Conservation (phyloP, 116 monocot species). For the Phalaenopsis hybrid region DNA sequence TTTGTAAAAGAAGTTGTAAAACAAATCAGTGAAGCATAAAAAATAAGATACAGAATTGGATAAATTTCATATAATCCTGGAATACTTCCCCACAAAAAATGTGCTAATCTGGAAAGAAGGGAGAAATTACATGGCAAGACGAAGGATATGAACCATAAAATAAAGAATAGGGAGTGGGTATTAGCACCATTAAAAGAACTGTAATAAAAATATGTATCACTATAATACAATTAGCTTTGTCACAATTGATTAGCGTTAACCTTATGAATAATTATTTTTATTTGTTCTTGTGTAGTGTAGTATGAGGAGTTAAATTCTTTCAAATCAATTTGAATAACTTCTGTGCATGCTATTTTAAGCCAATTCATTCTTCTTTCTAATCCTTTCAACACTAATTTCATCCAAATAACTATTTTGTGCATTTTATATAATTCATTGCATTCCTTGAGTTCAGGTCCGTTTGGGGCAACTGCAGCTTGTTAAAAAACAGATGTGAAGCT, state of each 20-base stretch:
- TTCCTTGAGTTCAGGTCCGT: too few relatives aligned
- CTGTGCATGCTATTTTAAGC: too few relatives aligned
- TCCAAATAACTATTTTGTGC: too few relatives aligned
- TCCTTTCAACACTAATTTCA: too few relatives aligned
- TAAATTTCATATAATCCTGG: not conserved
- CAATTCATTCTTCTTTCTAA: too few relatives aligned
- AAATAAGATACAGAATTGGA: not conserved
- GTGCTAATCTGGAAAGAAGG: not conserved
- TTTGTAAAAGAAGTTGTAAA: not conserved
- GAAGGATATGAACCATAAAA: not conserved
- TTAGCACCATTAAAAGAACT: not conserved
- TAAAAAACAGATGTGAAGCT: too few relatives aligned
- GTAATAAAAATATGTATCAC: not conserved
- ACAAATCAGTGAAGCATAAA: not conserved
- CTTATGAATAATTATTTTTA: not conserved
- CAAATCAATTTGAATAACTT: too few relatives aligned
- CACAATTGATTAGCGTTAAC: not conserved
- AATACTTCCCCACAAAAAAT: not conserved
- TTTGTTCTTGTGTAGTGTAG: not conserved
- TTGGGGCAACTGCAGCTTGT: too few relatives aligned
- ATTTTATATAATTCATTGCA: too few relatives aligned
- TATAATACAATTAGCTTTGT: not conserved
- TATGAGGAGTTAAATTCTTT: too few relatives aligned
- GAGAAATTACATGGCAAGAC: not conserved
- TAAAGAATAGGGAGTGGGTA: not conserved